Evolutionary conservation across 345 rosid genomes (phyloP).

Genomic region (Salix suchowensis): DNA sequence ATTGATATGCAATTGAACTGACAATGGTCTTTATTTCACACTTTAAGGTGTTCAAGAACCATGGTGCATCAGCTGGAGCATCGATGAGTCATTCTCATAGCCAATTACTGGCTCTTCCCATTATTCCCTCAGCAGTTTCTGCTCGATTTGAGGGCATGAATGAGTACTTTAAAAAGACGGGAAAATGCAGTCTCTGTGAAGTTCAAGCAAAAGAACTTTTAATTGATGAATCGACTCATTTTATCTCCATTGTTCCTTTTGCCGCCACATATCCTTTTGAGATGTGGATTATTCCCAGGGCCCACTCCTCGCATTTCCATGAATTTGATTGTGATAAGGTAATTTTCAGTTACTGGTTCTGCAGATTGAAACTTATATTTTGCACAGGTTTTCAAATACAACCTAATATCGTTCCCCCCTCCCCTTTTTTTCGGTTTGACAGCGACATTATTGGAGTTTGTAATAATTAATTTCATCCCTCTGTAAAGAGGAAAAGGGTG

Average conservation of each 20-base stretch:
- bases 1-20: neutral
- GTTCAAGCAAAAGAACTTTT: conserved; percentile 41
- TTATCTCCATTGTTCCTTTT: conserved; percentile 59
- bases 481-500: neutral
- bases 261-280: conserved; percentile 71
- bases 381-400: neutral
- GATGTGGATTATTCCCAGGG: conserved; percentile 74
- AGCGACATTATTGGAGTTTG: neutral
- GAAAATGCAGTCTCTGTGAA: conserved; percentile 73
- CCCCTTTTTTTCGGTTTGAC: neutral
- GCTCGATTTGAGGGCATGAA: conserved; percentile 50
- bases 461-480: neutral
- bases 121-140: conserved; percentile 61
- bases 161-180: conserved; percentile 51
- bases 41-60: conserved; percentile 83
- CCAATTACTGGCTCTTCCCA: conserved; percentile 78
- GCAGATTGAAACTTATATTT: neutral
- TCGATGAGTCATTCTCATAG: conserved; percentile 91
- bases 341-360: neutral
- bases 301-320: conserved; percentile 70
- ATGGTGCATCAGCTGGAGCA: conserved; percentile 91
- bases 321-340: conserved; percentile 60
- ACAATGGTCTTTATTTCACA: conserved; percentile 8
- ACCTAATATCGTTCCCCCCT: neutral
- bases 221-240: conserved; percentile 55